phyloP scores from a whole-genome alignment of 495 filamentous ascomycete genomes.

The Xylaria intraflava region DNA sequence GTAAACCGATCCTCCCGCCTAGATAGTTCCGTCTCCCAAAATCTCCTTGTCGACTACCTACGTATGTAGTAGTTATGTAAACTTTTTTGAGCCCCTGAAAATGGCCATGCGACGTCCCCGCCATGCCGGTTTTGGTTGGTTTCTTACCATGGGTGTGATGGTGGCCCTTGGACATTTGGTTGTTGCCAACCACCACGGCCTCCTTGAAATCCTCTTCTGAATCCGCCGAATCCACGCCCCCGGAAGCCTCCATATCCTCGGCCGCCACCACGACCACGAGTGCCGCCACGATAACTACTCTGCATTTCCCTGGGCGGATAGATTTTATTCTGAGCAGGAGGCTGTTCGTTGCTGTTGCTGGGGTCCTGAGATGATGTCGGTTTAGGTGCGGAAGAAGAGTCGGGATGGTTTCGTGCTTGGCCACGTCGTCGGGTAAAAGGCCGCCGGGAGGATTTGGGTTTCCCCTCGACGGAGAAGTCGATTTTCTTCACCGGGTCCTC shows the following conservation, averaged over 20 bases:
- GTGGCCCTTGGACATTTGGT: neutral
- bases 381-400: neutral
- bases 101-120: too few relatives aligned
- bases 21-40: neutral
- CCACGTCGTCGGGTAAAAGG: constrained; percentile 26
- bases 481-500: constrained; percentile 53
- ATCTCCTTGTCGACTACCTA: neutral
- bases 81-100: too few relatives aligned
- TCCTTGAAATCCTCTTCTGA: constrained; percentile 18
- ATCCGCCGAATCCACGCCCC: constrained; percentile 18
- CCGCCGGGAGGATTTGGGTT: constrained; percentile 28
- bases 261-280: constrained; percentile 16
- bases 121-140: too few relatives aligned
- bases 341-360: neutral
- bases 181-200: constrained; percentile 15
- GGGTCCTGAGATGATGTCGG: neutral
- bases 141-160: constrained; percentile 4
- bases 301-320: neutral
- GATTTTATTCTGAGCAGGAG: neutral
- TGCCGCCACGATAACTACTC: constrained; percentile 11
- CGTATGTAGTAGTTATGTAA: too few relatives aligned
- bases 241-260: constrained; percentile 20
- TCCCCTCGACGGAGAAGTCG: constrained; percentile 44
- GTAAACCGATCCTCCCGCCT: neutral
- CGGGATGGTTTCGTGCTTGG: constrained; percentile 11